Evolutionary conservation across 2,329 filamentous ascomycete genomes (phyloP).

Genomic region (Curvularia hawaiiensis): DNA sequence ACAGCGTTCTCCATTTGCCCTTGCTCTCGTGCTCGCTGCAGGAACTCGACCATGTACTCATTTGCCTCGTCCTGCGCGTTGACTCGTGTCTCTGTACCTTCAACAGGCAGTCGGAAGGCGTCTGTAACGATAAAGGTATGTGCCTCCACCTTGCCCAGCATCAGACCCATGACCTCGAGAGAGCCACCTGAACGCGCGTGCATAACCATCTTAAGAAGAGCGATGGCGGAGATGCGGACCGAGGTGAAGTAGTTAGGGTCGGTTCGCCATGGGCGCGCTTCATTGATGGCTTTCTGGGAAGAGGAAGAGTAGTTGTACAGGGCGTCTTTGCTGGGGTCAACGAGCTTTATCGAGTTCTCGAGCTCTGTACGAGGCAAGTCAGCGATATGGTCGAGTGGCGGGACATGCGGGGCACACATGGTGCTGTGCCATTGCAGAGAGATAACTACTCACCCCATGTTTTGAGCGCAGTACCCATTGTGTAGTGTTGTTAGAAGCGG

Average conservation of each 20-base stretch:
- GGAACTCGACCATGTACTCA: constrained; percentile 93
- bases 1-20: constrained; percentile 88
- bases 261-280: constrained; percentile 73
- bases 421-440: not conserved
- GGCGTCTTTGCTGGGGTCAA: constrained; percentile 86
- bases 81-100: constrained; percentile 97
- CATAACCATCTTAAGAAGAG: constrained; percentile 98
- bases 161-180: constrained; percentile 96
- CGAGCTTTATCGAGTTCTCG: constrained; percentile 79
- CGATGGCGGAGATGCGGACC: constrained; percentile 90
- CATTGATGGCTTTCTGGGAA: constrained; percentile 69
- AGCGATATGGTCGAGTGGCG: constrained; percentile 18
- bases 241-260: constrained; percentile 90
- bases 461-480: constrained; percentile 45
- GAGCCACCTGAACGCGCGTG: constrained; percentile 93
- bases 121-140: constrained; percentile 92
- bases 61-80: constrained; percentile 96
- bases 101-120: constrained; percentile 89
- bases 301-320: constrained; percentile 82
- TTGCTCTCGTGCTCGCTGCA: constrained; percentile 74
- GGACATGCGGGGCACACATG: constrained; percentile 10
- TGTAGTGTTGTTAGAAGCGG: constrained; percentile 12
- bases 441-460: constrained; percentile 41
- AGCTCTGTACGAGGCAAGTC: constrained; percentile 66
- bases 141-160: constrained; percentile 90